phyloP scores from a whole-genome alignment of 768 basidiomycete species.

The Sarcomyxa edulis region DNA sequence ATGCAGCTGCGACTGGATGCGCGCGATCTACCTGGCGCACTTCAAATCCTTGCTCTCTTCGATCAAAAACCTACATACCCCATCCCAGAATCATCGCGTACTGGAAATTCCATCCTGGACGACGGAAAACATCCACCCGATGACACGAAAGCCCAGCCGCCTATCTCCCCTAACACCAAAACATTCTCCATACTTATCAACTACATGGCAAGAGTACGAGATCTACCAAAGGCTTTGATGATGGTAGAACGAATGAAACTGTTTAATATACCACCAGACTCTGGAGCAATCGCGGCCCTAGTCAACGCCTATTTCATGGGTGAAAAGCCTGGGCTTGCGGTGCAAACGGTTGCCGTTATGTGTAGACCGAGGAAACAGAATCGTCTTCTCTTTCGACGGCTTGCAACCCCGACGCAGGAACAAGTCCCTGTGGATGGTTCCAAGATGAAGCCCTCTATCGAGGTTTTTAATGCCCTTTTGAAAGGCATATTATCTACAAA shows the following conservation, averaged over 20 bases:
- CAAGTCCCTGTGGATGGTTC: slow-evolving; percentile 24
- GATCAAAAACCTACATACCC: slow-evolving; percentile 18
- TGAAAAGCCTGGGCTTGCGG: slow-evolving; percentile 42
- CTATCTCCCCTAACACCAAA: slow-evolving; percentile 41
- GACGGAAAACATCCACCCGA: slow-evolving; percentile 14
- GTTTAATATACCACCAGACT: slow-evolving; percentile 38
- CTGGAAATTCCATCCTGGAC: slow-evolving; percentile 21
- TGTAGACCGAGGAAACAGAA: slow-evolving; percentile 28
- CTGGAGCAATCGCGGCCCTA: slow-evolving; percentile 45
- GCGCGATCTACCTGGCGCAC: slow-evolving; percentile 41
- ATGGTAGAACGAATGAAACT: slow-evolving; percentile 43
- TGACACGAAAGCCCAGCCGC: slow-evolving; percentile 4
- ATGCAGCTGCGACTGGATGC: slow-evolving; percentile 56
- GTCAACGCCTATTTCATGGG: slow-evolving; percentile 49
- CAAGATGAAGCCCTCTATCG: slow-evolving; percentile 30
- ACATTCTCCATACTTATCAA: slow-evolving; percentile 66
- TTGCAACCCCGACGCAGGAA: slow-evolving; percentile 10
- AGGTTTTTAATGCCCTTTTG: slow-evolving; percentile 61
- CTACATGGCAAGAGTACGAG: slow-evolving; percentile 37
- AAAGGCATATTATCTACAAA: slow-evolving; percentile 39
- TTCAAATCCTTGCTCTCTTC: slow-evolving; percentile 47
- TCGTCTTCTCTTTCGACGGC: slow-evolving; percentile 19
- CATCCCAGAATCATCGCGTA: slow-evolving; percentile 12
- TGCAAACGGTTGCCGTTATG: slow-evolving; percentile 43
- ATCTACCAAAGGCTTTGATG: slow-evolving; percentile 38